Conservation (phyloP, 2,329 filamentous ascomycete genomes). For the Cladosporium sp. region DNA sequence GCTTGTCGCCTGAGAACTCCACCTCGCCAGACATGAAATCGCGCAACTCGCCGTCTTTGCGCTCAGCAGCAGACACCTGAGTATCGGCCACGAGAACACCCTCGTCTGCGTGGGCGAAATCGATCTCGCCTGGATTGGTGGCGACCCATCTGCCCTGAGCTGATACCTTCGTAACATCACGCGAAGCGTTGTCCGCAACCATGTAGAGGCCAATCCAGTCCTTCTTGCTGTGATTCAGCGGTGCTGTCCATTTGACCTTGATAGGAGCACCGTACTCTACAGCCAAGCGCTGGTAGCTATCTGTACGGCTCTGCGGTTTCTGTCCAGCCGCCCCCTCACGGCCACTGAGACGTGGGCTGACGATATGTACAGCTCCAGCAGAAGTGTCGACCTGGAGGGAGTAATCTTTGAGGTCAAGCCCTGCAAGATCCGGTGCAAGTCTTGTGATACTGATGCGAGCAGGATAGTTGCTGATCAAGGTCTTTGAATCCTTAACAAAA, state of each 20-base stretch:
- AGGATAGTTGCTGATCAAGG: conserved; percentile 85
- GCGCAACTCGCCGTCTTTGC: conserved; percentile 46
- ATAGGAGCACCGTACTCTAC: conserved; percentile 90
- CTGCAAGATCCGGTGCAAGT: conserved; percentile 73
- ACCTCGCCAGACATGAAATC: conserved; percentile 75
- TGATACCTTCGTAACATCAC: conserved; percentile 76
- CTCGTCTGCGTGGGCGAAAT: conserved; percentile 68
- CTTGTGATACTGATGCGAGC: conserved; percentile 78
- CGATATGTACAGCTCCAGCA: conserved; percentile 28
- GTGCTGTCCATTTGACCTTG: conserved; percentile 84
- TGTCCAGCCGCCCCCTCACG: conserved; percentile 70
- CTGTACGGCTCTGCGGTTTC: conserved; percentile 57
- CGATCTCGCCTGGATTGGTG: conserved; percentile 71
- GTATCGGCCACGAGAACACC: conserved; percentile 71
- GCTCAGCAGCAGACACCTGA: conserved; percentile 43
- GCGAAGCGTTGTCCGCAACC: conserved; percentile 86
- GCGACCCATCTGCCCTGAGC: conserved; percentile 88
- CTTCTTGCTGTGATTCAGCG: conserved; percentile 77
- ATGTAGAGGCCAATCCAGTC: conserved; percentile 97
- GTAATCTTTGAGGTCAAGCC: conserved; percentile 76
- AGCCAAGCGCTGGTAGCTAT: conserved; percentile 66
- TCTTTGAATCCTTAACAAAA: conserved; percentile 81
- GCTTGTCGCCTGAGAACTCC: conserved; percentile 82
- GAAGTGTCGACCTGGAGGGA: conserved; percentile 70
- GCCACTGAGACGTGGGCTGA: conserved; percentile 34